Conservation (phyloP, 2,329 filamentous ascomycete species). For the Paracoccidioides lutzii region DNA sequence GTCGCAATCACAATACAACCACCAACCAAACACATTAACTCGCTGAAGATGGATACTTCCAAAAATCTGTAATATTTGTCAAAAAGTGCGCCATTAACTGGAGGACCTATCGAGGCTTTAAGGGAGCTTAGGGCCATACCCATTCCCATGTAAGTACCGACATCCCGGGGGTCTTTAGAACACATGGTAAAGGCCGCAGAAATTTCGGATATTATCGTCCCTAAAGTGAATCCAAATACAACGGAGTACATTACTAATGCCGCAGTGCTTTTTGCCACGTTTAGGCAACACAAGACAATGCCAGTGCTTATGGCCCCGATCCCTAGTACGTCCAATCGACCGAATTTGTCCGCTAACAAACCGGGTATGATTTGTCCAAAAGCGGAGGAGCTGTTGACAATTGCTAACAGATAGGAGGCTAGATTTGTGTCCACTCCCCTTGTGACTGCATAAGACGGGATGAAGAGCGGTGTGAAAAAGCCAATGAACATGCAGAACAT, state of each 20-base stretch:
- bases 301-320: conserved; percentile 16
- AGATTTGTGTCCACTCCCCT: conserved; percentile 15
- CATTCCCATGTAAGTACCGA: conserved; percentile 7
- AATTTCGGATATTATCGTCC: conserved; percentile 20
- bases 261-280: conserved; percentile 13
- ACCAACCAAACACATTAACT: conserved; percentile 10
- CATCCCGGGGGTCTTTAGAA: conserved; percentile 2
- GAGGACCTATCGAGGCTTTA: conserved; percentile 37
- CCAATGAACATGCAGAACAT: conserved; percentile 17
- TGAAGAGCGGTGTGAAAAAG: conserved; percentile 21
- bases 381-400: conserved; percentile 24
- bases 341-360: conserved; percentile 22
- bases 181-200: conserved; percentile 2
- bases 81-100: conserved; percentile 36
- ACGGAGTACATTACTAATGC: conserved; percentile 21
- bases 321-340: conserved; percentile 19
- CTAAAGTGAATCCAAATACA: conserved; percentile 24
- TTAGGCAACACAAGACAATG: conserved; percentile 21
- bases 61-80: conserved; percentile 29
- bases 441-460: conserved; percentile 17
- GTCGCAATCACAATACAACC: conserved; percentile 2
- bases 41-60: conserved; percentile 27
- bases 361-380: conserved; percentile 25
- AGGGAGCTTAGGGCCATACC: conserved; percentile 24
- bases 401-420: conserved; percentile 17